Evolutionary conservation across 2,329 filamentous ascomycete genomes (phyloP), one percentile per base, ranked within the genome.

Genomic region (Teratosphaeria zuluensis): DNA sequence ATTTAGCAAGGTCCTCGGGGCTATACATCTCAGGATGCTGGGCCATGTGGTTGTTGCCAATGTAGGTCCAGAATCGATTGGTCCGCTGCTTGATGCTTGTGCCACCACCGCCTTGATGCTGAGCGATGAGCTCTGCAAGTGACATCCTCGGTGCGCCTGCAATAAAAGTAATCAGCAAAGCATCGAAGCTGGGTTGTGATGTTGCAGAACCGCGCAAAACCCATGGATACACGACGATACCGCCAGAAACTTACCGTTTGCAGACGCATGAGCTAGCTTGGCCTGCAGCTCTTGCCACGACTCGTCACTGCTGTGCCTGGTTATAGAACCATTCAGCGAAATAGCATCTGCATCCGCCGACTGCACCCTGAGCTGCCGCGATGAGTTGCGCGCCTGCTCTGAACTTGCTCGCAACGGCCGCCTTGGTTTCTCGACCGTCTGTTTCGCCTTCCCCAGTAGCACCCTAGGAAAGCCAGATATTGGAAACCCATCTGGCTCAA

Each of bases 31-130:
- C 68, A 12, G 68, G 68, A 60, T 71, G 64, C 54, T 68, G 64
- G 1, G 66, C 67, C 68, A 72, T 71, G 58, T 71, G 68, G 24
- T 67, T 67, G 59, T 69, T 69, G 53, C 69, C 70, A 33, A 70
- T 71, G 53, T 72, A 72, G 2, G 69, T 70, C 70, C 70, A 72
- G 64, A 72, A 72, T n/a, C 69, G 61, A 52, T 69, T 70, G 14
- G 66, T 69, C 8, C 68, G 60, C n/a, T 61, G 57, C 55, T 64
- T 64, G 42, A 68, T 65, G 54, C 64, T 66, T 14, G 56, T 62
- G 28, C 52, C 52, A 11, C 66, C 65, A 7, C 55, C 52, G 35
- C 54, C 55, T 21, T 69, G 65, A 51, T 69, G 64, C 51, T 68
- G 65, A 9, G 66, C 59, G 38, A 71, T 70, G 33, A 70, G 63